Evolutionary conservation across 768 basidiomycete species (phyloP), one percentile per base, ranked within the genome.

Genomic region (Termitomyces sp.): DNA sequence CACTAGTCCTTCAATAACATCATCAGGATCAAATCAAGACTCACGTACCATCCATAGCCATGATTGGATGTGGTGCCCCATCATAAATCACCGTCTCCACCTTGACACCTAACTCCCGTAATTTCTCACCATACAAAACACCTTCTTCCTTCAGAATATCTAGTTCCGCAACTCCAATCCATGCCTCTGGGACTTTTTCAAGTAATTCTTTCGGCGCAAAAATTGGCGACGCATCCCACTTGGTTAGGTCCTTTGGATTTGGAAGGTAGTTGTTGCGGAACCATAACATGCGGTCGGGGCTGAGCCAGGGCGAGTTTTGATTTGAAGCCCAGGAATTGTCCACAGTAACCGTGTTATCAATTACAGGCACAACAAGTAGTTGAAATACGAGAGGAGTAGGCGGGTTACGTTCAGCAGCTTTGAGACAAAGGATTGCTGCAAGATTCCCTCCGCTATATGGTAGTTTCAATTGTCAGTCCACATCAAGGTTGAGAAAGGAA

Each of bases 151-250:
- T 75, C 63, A 91, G 71, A 42, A 90, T 83, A 71, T 92, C 90
- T 36, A 84, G 68, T 70, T 88, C 90, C 8, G 79, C 80, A 4
- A 89, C 83, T 0, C 74, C 86, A 46, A 89, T 80, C 84, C 84
- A 89, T 5, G 86, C 79, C 14, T 75, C 79, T 0, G 87, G 87
- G 2, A 79, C 72, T 59, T 79, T 81, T 52, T 69, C 71, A 61
- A 89, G 70, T 38, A 83, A 69, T 38, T 79, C 79, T 10, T 80
- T 79, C 0, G 88, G 86, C 1, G 88, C 89, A 51, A 88, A 86
- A n/a, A 86, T 75, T 0, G 89, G 89, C 4, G 88, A 90, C 31
- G 82, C 83, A 61, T 87, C 85, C 86, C 87, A 89, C 53, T 86
- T 83, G 0, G 75, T 74, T 75, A 82, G 79, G 59, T 89, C 87